Evolutionary conservation across 1,284 basidiomycete species (phyloP).

Genomic region (Cryptococcus hybrid): DNA sequence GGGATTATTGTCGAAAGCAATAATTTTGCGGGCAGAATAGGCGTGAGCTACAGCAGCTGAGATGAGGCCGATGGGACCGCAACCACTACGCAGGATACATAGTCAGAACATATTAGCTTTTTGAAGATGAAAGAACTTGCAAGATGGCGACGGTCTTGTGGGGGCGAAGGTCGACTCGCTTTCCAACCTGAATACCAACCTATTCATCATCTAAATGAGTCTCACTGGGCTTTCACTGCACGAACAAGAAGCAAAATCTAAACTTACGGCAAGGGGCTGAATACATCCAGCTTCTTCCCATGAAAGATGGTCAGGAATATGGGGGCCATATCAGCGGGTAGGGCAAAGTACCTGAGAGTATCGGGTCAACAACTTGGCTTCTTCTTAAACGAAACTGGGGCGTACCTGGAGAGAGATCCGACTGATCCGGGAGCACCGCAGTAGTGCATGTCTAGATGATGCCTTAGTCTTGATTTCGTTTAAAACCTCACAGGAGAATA

Average conservation of each 20-base stretch:
- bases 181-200: constrained; percentile 45
- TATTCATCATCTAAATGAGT: constrained; percentile 20
- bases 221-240: constrained; percentile 3
- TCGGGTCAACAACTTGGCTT: too few species aligned
- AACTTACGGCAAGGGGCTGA: constrained; percentile 80
- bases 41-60: constrained; percentile 53
- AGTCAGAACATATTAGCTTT: neutral
- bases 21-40: constrained; percentile 48
- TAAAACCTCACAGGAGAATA: neutral
- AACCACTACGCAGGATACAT: constrained; percentile 26
- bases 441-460: constrained; percentile 29
- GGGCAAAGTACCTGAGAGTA: constrained; percentile 29
- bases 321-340: constrained; percentile 49
- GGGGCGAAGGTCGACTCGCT: constrained; percentile 39
- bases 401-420: constrained; percentile 35
- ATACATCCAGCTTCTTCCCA: constrained; percentile 60
- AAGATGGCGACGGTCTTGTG: constrained; percentile 45
- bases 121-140: constrained; percentile 12
- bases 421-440: constrained; percentile 45
- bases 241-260: neutral
- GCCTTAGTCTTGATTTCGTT: neutral
- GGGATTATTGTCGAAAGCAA: constrained; percentile 65
- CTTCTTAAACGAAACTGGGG: neutral
- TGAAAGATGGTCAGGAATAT: constrained; percentile 48
- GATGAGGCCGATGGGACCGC: constrained; percentile 53